These are phyloP conservation scores for Amaranthus hypochondriacus DNA, from an alignment of 148 eudicot genomes.

Conservation along the genomic window DNA sequence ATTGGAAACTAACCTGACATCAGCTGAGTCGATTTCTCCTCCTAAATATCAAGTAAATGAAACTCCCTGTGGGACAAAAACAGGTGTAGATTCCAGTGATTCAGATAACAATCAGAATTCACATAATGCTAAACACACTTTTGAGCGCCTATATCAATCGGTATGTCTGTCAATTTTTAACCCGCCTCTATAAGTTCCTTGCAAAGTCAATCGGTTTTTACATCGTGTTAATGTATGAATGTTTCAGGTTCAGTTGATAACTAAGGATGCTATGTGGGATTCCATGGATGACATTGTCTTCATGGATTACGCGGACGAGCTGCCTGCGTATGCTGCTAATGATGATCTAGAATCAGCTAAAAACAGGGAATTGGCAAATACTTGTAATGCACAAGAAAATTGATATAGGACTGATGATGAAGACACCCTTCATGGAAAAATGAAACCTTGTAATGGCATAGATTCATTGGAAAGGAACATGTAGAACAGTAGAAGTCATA, in stretches of 20 bases:
- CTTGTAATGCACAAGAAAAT: too few relatives aligned
- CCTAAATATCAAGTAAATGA: slow-evolving; percentile 8
- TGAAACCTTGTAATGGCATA: background rate
- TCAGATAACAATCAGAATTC: slow-evolving; percentile 1
- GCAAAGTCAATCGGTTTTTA: background rate
- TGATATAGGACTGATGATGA: too few relatives aligned
- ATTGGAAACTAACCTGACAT: slow-evolving; percentile 13
- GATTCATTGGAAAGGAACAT: background rate
- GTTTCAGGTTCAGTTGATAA: slow-evolving; percentile 34
- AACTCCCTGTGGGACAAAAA: background rate
- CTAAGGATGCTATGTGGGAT: slow-evolving; percentile 24
- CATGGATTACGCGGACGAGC: slow-evolving; percentile 18
- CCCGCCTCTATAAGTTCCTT: background rate
- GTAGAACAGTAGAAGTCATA: background rate
- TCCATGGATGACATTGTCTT: slow-evolving; percentile 26
- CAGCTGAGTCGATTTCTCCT: slow-evolving; percentile 22
- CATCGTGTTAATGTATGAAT: background rate
- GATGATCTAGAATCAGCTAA: slow-evolving; percentile 10
- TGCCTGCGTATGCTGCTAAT: slow-evolving; percentile 16
- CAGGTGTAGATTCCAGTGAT: background rate
- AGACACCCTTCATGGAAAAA: too few relatives aligned
- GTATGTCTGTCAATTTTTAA: slow-evolving; percentile 9
- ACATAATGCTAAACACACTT: slow-evolving; percentile 6
- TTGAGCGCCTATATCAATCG: slow-evolving; percentile 16
- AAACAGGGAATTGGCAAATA: slow-evolving; percentile 9